phyloP scores from a whole-genome alignment of 495 filamentous ascomycete genomes.

The Tuber calosporum region DNA sequence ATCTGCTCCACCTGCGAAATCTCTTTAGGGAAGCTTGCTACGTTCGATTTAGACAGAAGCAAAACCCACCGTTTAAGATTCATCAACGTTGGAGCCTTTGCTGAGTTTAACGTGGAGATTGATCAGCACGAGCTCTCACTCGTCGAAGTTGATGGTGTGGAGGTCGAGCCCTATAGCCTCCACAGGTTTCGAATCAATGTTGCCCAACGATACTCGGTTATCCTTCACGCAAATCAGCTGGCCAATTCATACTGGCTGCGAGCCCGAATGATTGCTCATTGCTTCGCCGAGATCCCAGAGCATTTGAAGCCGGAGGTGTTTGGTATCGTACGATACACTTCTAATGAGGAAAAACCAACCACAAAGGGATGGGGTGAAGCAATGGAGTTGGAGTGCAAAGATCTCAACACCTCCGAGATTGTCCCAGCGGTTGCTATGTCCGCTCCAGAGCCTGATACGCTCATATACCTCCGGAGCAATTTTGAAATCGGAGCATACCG shows the following conservation, averaged over 20 bases:
- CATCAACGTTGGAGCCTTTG: conserved; percentile 58
- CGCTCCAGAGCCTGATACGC: conserved; percentile 42
- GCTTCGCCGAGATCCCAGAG: conserved; percentile 49
- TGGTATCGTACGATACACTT: conserved; percentile 50
- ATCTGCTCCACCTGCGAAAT: conserved; percentile 49
- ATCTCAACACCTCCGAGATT: conserved; percentile 41
- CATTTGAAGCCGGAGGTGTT: conserved; percentile 50
- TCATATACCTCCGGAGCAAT: conserved; percentile 49
- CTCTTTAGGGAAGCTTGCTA: conserved; percentile 45
- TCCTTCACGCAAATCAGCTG: conserved; percentile 55
- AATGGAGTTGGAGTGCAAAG: conserved; percentile 31
- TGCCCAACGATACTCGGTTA: conserved; percentile 61
- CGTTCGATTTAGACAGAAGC: conserved; percentile 45
- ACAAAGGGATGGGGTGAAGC: conserved; percentile 32
- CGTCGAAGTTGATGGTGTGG: conserved; percentile 69
- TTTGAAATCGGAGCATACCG: conserved; percentile 54
- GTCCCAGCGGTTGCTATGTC: conserved; percentile 38
- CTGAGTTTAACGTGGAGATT: conserved; percentile 51
- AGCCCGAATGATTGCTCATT: conserved; percentile 53
- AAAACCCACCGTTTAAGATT: conserved; percentile 62
- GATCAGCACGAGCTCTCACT: conserved; percentile 49
- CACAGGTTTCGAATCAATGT: conserved; percentile 55
- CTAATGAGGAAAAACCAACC: conserved; percentile 34
- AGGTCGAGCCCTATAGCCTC: conserved; percentile 50
- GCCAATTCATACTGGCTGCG: conserved; percentile 54